Percentiles rank a stretch among this genome's conserved stretches.
phyloP scores from a whole-genome alignment of 345 rosid species.

The Kernera saxatilis region DNA sequence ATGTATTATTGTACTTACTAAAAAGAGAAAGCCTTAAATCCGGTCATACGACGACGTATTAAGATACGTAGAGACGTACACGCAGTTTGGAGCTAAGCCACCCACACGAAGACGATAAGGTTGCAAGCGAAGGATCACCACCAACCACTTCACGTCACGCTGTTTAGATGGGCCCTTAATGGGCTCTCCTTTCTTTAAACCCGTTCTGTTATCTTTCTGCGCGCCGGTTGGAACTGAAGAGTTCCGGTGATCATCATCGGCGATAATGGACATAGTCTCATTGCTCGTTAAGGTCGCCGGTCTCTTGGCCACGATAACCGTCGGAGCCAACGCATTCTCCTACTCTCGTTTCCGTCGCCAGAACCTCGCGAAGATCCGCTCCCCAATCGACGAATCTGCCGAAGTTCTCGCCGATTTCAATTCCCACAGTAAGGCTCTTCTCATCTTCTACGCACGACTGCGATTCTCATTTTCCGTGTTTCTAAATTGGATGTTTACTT shows the following conservation, averaged over 20 bases:
- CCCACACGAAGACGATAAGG: slow-evolving; percentile 26
- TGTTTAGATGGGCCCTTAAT: slow-evolving; percentile 21
- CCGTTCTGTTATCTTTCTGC: not conserved
- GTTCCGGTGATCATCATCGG: not conserved
- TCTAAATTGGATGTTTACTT: too few relatives aligned
- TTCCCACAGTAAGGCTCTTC: slow-evolving; percentile 28
- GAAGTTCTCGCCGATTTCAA: slow-evolving; percentile 71
- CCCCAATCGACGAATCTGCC: slow-evolving; percentile 75
- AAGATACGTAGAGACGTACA: not conserved
- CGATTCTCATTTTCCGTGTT: too few relatives aligned
- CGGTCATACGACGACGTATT: not conserved
- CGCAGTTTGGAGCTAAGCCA: slow-evolving; percentile 15
- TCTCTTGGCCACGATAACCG: slow-evolving; percentile 47
- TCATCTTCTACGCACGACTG: too few relatives aligned
- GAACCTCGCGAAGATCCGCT: slow-evolving; percentile 42
- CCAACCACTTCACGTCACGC: slow-evolving; percentile 9
- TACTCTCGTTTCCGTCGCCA: slow-evolving; percentile 62
- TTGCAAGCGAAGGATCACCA: slow-evolving; percentile 7
- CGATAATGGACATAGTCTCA: slow-evolving; percentile 37
- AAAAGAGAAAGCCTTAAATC: not conserved
- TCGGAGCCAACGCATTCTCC: slow-evolving; percentile 74
- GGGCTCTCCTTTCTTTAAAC: not conserved
- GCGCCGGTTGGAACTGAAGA: not conserved
- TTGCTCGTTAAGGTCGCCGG: slow-evolving; percentile 68
- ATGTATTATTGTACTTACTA: too few relatives aligned